Evolutionary conservation across 768 basidiomycete genomes (phyloP), one percentile per base, ranked within the genome.

Genomic region (Psilocybe cyanescens): DNA sequence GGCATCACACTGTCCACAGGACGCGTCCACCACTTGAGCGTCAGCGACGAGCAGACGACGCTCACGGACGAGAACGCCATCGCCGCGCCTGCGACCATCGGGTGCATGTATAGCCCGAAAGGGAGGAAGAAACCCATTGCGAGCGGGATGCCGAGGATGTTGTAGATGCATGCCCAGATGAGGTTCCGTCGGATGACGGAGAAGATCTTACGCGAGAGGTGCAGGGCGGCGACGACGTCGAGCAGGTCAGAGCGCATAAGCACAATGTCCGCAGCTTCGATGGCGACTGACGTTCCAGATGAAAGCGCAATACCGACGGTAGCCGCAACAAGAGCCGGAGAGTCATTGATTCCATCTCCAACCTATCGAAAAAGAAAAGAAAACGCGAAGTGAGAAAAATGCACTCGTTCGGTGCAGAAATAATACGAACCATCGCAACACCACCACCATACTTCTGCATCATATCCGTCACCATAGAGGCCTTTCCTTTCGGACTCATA

Each of bases 291-390:
- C 16, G 97, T 96, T 33, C 97, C 97, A 3, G 95, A 92, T 9
- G 94, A 96, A 4, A 99, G 86, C 1, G 97, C 97, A 61, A 99
- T 96, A 45, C 97, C 97, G 24, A 99, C 93, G 1, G 95, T 94
- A 0, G 97, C 94, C 3, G 94, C 95, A 14, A 95, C 96, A 2
- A 99, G 88, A 11, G 97, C 97, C 1, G 96, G 97, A 2, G 97
- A 98, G 72, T 99, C 97, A 73, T 99, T 99, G 79, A 99, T 97
- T 35, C 97, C 97, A 74, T 99, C 97, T 24, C 97, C 97, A 44
- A 99, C 95, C 95, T 96, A 64, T 57, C 30, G 48, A 41, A 61
- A 46, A 4, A 49, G 9, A 52, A 61, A 46, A 4, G 46, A 11
- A 52, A 44, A 12, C 50, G 8, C 16, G 24, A n/a, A 56, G 41